Percentiles rank a stretch among this genome's conserved stretches.
Evolutionary conservation across 2,329 filamentous ascomycete species (phyloP).

Genomic region (Spiromastix sp.): DNA sequence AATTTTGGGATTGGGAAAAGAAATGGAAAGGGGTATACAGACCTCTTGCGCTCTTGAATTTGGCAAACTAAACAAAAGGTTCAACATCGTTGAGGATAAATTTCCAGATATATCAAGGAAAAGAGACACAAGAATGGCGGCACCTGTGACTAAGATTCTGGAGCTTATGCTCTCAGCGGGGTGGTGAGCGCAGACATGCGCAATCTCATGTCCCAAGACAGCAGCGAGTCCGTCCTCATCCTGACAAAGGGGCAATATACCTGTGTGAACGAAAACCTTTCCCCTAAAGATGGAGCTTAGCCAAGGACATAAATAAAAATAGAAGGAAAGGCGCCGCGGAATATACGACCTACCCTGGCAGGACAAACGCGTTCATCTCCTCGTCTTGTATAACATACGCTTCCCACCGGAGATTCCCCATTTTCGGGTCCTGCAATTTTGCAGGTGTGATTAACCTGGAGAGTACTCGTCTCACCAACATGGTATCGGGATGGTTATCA

Average conservation of each 20-base stretch:
- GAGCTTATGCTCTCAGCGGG: conserved; percentile 45
- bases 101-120: conserved; percentile 32
- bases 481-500: conserved; percentile 37
- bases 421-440: conserved; percentile 23
- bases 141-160: conserved; percentile 22
- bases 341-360: conserved; percentile 40
- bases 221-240: conserved; percentile 50
- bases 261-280: conserved; percentile 56
- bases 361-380: conserved; percentile 51
- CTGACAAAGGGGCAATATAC: conserved; percentile 46
- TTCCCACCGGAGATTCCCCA: conserved; percentile 46
- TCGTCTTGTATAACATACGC: conserved; percentile 45
- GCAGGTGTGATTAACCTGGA: conserved; percentile 44
- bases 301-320: background rate
- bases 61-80: conserved; percentile 43
- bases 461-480: conserved; percentile 42
- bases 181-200: conserved; percentile 51
- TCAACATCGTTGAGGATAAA: conserved; percentile 31
- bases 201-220: conserved; percentile 54
- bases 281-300: conserved; percentile 33
- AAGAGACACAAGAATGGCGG: conserved; percentile 18
- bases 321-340: background rate
- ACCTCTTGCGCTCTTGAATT: conserved; percentile 49
- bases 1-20: background rate
- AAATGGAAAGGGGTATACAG: conserved; percentile 6